Base-by-base conservation (phyloP, 768 basidiomycete genomes). In the Tricholoma saponaceum region DNA sequence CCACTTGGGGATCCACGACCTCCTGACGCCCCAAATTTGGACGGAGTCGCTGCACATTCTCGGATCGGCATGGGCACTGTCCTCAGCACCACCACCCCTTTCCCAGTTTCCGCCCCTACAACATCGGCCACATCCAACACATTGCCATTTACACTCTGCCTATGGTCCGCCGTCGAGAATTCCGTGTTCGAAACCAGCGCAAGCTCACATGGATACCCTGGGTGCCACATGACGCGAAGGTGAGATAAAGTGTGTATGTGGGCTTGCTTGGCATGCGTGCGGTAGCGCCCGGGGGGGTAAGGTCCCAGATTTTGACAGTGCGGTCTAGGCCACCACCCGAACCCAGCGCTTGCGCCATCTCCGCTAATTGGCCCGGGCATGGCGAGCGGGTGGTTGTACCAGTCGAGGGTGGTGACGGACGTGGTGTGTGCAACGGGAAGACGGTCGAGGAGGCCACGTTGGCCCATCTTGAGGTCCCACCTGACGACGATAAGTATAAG, bases 21-120 rank as follows among this genome's bases (percentile, higher is more conserved):
- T 76, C 54, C 92, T 77, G 1, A 90, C 89, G 67, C 94, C 92
- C 92, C 92, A 95, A 22, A 94, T 86, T 64, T 93, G 91, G 28
- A 92, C 77, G 0, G 83, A 74, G 64, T 91, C 87, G 2, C 84
- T 82, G 2, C 84, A 82, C 25, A 66, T 61, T 10, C 23, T 57
- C 49, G 28, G 9, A 26, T 58, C 39, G 18, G 58, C 32, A n/a
- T 62, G 20, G 3, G 18, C 30, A 37, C 67, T 67, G 23, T 25
- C 55, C 8, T 57, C 56, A 25, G 20, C n/a, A n/a, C n/a, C n/a
- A n/a, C n/a, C 1, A 50, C 49, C 3, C 43, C 55, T 30, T 54
- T 60, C 4, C 63, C 58, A 41, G 37, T 37, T 5, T 62, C 56
- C 25, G 18, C 41, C 9, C 49, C 58, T 20, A 53, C 56, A 23